Percentiles rank a stretch among this genome's conserved stretches.
Conservation (phyloP, 75 land plant species). For the Sequoiadendron giganteum region DNA sequence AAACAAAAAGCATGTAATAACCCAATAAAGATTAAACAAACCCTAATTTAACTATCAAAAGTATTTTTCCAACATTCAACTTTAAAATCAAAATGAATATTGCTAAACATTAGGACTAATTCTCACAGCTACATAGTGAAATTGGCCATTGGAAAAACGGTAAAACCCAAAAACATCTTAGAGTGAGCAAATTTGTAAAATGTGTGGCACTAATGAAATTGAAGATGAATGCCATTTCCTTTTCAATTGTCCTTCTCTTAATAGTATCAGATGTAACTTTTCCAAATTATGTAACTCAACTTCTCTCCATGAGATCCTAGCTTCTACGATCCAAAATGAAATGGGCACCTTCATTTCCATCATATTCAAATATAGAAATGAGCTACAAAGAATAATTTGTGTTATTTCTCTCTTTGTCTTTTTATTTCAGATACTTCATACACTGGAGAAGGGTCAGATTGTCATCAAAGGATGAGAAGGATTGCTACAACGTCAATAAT, state of each 20-base stretch:
- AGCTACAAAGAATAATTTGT: neutral
- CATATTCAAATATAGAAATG: neutral
- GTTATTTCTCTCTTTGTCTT: neutral
- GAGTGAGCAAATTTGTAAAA: neutral
- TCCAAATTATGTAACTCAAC: neutral
- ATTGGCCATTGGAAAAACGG: no score
- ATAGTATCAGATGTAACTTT: neutral
- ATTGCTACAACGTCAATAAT: neutral
- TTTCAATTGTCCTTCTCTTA: neutral
- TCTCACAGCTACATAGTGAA: no score
- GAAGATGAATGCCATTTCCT: neutral
- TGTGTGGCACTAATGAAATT: neutral
- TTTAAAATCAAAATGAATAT: no score
- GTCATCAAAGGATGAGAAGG: no score
- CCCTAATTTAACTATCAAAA: no score
- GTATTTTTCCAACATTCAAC: no score
- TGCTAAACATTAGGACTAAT: no score
- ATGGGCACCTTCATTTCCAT: neutral
- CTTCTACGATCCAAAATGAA: neutral
- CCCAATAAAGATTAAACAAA: no score
- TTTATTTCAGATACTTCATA: neutral
- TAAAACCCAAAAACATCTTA: no score
- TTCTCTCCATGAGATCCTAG: neutral
- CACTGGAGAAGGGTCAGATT: neutral
- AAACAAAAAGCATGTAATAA: neutral